Base-by-base conservation (phyloP, 2,329 filamentous ascomycete species). In the Orbilia javanica region DNA sequence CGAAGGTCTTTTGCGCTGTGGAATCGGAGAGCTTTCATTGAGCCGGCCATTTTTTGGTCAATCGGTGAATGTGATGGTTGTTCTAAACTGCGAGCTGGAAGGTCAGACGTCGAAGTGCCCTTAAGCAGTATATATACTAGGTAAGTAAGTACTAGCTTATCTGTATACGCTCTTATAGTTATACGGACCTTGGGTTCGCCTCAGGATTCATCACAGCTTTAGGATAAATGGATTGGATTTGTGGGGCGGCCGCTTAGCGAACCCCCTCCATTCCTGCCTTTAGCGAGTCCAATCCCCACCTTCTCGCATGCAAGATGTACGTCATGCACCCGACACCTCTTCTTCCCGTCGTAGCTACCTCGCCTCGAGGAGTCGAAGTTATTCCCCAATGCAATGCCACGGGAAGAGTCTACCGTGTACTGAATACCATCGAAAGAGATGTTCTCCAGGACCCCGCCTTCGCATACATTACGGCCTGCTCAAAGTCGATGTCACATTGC, bases 11-110 rank as follows among this genome's bases (percentile, higher is more conserved):
- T 77, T 31, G 65, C 65, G 34, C 73, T 66, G 39, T 77, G 60
- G 13, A 48, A 77, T 18, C 73, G 66, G 11, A 77, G 73, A 4
- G 73, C 73, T 20, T 67, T 71, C 73, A 77, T 77, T n/a, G 73
- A 71, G 6, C 4, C 25, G 10, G 57, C 29, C 66, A 76, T 76
- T 64, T 76, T 64, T 42, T 27, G 29, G 2, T 3, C 48, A 57
- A 42, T 39, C 22, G 29, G n/a, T 53, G 6, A 27, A 20, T 15
- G 22, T 5, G 20, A 13, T 50, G 25, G 44, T 22, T 10, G 44
- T 48, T 48, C 25, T 20, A 10, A 25, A n/a, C n/a, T n/a, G n/a
- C n/a, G n/a, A 25, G 15, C 39, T 42, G 13, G 39, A 42, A 42
- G 42, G 18, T 4, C 20, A 18, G 42, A 44, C 15, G 42, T 44